Conservation (phyloP, 495 filamentous ascomycete species). For the Acidiella bohemica region DNA sequence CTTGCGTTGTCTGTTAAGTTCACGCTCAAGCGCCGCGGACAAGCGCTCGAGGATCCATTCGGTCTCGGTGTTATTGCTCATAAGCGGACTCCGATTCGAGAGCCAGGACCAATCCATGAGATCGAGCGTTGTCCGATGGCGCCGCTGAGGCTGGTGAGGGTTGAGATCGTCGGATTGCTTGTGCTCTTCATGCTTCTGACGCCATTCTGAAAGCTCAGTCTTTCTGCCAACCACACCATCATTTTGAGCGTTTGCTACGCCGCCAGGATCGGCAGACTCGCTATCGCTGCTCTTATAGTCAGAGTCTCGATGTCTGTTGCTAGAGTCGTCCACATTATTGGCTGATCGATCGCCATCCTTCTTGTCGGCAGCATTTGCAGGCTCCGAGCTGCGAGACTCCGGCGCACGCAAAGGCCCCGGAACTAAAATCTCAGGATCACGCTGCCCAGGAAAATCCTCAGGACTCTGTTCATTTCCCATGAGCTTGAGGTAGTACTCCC, state of each 20-base stretch:
- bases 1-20: slow-evolving; percentile 24
- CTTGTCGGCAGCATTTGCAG: neutral
- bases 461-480: slow-evolving; percentile 55
- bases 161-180: slow-evolving; percentile 1
- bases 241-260: slow-evolving; percentile 18
- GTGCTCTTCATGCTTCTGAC: neutral
- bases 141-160: slow-evolving; percentile 12
- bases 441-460: slow-evolving; percentile 7
- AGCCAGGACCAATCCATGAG: slow-evolving; percentile 61
- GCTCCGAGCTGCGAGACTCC: slow-evolving; percentile 1
- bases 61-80: slow-evolving; percentile 58
- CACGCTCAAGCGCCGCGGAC: slow-evolving; percentile 55
- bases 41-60: slow-evolving; percentile 68
- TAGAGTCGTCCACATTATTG: slow-evolving; percentile 22
- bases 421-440: slow-evolving; percentile 11
- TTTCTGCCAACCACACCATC: slow-evolving; percentile 6
- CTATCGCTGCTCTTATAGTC: too few species aligned
- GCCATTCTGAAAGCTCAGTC: slow-evolving; percentile 8
- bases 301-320: too few species aligned
- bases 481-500: slow-evolving; percentile 65
- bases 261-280: too few species aligned
- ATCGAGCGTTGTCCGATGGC: slow-evolving; percentile 21
- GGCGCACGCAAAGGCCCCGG: slow-evolving; percentile 6
- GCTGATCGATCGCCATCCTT: neutral
- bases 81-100: slow-evolving; percentile 53